phyloP scores from a whole-genome alignment of 139 green algal species.

The Coccomyxa sp. region DNA sequence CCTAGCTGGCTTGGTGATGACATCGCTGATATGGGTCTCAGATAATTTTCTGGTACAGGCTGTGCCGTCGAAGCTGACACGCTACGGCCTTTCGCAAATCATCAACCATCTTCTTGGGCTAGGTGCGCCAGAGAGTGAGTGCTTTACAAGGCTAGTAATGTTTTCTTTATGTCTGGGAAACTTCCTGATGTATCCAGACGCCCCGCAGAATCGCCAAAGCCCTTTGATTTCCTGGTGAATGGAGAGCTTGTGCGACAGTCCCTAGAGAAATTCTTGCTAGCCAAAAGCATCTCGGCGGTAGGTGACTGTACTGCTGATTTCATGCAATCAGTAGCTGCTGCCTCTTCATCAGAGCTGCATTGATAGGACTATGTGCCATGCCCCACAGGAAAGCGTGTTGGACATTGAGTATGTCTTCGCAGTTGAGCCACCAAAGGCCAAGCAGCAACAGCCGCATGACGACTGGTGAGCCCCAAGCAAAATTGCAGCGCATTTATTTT shows the following conservation, averaged over 20 bases:
- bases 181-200: too few relatives aligned
- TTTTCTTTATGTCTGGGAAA: not conserved
- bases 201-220: conserved; percentile 58
- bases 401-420: conserved; percentile 90
- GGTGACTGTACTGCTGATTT: not conserved
- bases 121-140: conserved; percentile 39
- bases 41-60: conserved; percentile 43
- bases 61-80: conserved; percentile 79
- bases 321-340: not conserved
- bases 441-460: conserved; percentile 57
- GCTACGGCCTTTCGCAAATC: conserved; percentile 92
- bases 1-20: not conserved
- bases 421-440: conserved; percentile 69
- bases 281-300: conserved; percentile 72
- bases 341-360: not conserved
- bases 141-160: not conserved
- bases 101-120: conserved; percentile 90
- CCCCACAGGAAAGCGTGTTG: conserved; percentile 66
- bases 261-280: conserved; percentile 72
- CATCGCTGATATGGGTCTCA: not conserved
- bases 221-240: conserved; percentile 94
- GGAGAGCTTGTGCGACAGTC: conserved; percentile 78
- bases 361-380: not conserved
- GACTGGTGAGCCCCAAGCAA: conserved; percentile 63
- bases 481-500: not conserved